A percentile compares a stretch with the other conserved stretches of the same genome.
Conservation (phyloP, 352 stramenopile species). For the Globisporangium lucens region DNA sequence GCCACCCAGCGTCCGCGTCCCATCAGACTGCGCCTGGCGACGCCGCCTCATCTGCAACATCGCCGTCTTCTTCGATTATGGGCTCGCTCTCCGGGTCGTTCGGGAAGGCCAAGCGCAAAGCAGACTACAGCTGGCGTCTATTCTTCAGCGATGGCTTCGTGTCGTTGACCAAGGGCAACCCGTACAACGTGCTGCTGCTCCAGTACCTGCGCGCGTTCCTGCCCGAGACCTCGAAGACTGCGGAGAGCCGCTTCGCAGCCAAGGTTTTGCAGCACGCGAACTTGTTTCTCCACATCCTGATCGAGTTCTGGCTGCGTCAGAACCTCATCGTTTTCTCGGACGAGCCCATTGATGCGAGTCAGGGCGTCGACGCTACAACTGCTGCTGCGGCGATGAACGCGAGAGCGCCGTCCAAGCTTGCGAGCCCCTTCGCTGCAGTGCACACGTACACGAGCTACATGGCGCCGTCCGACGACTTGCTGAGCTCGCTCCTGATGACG, state of each 20-base stretch:
- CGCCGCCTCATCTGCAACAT: neutral
- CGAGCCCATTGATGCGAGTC: conserved; percentile 25
- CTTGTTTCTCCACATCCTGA: conserved; percentile 82
- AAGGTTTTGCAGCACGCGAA: conserved; percentile 77
- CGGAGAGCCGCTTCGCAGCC: conserved; percentile 74
- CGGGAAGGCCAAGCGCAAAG: conserved; percentile 40
- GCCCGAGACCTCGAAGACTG: conserved; percentile 50
- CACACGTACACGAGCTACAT: conserved; percentile 85
- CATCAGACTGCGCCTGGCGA: conserved; percentile 48
- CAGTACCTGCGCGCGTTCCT: conserved; percentile 83
- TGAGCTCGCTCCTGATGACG: conserved; percentile 76
- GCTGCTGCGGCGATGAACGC: conserved; percentile 7
- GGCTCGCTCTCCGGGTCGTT: conserved; percentile 52
- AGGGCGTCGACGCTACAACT: conserved; percentile 12
- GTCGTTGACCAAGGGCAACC: conserved; percentile 64
- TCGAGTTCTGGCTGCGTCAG: conserved; percentile 88
- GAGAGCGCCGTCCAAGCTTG: conserved; percentile 28
- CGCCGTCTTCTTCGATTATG: conserved; percentile 31
- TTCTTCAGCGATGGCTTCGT: conserved; percentile 67
- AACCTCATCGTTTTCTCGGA: conserved; percentile 85
- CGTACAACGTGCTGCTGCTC: conserved; percentile 83
- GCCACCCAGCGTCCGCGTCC: conserved; percentile 67
- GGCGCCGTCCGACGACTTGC: conserved; percentile 77
- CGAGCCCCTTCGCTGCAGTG: conserved; percentile 68
- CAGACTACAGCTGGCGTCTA: conserved; percentile 65